A percentile compares a stretch with the other conserved stretches of the same genome.
These are phyloP conservation scores for Scleromitrula shiraiana DNA, from an alignment of 2,329 filamentous ascomycete genomes.

Conservation along the genomic window DNA sequence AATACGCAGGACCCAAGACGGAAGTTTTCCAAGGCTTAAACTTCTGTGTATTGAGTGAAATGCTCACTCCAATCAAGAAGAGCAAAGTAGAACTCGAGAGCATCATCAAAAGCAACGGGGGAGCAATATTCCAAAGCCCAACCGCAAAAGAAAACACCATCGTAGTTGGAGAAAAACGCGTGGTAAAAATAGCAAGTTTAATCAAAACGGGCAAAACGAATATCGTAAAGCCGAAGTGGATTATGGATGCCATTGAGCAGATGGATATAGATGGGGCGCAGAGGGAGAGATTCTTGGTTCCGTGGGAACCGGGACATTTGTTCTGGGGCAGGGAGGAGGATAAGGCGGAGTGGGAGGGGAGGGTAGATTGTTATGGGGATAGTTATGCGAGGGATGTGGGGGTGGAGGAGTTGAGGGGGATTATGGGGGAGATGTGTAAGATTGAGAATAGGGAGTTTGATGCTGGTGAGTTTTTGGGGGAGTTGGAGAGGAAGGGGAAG, in stretches of 20 bases:
- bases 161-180: constrained; percentile 70
- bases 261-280: constrained; percentile 42
- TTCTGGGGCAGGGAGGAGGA: constrained; percentile 58
- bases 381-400: constrained; percentile 69
- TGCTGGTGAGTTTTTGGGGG: constrained; percentile 39
- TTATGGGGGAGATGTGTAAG: constrained; percentile 40
- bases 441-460: constrained; percentile 41
- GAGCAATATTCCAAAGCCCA: constrained; percentile 67
- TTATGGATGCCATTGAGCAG: constrained; percentile 58
- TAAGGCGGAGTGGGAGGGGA: constrained; percentile 45
- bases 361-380: constrained; percentile 72
- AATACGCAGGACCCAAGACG: constrained; percentile 50
- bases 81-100: constrained; percentile 72
- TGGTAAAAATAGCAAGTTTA: constrained; percentile 75
- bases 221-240: constrained; percentile 73
- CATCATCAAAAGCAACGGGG: constrained; percentile 77
- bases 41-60: constrained; percentile 80
- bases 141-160: constrained; percentile 54
- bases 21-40: constrained; percentile 66
- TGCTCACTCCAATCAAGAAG: constrained; percentile 59
- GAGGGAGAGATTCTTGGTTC: constrained; percentile 51
- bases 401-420: constrained; percentile 50
- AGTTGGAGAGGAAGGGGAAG: constrained; percentile 49
- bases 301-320: constrained; percentile 56
- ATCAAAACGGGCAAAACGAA: constrained; percentile 63